A percentile compares a stretch with the other conserved stretches of the same genome.
Conservation (phyloP, 306 rosid genomes). For the Biancaea sappan region DNA sequence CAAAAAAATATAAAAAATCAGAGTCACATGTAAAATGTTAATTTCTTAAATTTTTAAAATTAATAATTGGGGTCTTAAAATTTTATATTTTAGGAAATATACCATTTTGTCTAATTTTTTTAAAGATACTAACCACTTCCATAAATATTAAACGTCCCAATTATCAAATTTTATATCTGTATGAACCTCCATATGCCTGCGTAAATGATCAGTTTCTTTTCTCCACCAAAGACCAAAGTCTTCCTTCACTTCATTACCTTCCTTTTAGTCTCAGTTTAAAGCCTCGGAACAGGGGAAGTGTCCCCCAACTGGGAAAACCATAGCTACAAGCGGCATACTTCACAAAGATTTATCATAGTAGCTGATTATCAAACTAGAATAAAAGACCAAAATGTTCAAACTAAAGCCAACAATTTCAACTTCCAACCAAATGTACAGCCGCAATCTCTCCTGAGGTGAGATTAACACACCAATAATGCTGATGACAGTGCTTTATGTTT, state of each 20-base stretch:
- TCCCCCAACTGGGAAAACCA: background rate
- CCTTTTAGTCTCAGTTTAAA: background rate
- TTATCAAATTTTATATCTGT: background rate
- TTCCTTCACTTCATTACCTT: background rate
- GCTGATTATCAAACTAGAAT: background rate
- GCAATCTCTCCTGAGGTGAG: background rate
- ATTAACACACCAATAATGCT: background rate
- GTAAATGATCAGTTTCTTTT: background rate
- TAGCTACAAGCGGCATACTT: background rate
- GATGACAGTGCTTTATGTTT: background rate
- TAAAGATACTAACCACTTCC: background rate
- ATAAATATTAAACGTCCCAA: background rate
- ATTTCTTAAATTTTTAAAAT: too few species aligned
- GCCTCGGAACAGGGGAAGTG: background rate
- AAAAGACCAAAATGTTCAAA: background rate
- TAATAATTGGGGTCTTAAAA: too few species aligned
- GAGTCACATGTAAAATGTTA: too few species aligned
- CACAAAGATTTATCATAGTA: background rate
- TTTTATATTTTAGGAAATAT: too few species aligned
- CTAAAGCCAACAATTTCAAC: background rate
- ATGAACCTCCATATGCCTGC: background rate
- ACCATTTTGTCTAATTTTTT: too few species aligned
- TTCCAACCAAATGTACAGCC: background rate
- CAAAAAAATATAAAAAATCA: too few species aligned
- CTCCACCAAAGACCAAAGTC: background rate